Evolutionary conservation across 768 basidiomycete genomes (phyloP), one percentile per base, ranked within the genome.

Genomic region (Leccinum barrowsii): DNA sequence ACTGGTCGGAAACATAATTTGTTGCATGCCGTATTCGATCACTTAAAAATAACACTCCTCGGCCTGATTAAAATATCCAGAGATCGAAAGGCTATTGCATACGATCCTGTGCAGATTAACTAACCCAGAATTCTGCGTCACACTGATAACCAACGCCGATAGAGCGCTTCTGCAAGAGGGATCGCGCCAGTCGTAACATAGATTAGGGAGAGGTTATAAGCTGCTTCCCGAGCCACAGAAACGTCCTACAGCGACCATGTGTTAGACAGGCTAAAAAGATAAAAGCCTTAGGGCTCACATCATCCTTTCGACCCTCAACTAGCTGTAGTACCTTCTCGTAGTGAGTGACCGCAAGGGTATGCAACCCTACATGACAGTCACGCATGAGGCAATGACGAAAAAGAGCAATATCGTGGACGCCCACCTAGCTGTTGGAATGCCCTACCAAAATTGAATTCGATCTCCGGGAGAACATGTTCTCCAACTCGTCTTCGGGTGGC

Each of bases 401-500:
- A 30, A 10, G 24, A 12, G 1, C 12, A 21, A 30, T 12, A 50
- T 32, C 12, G 6, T 19, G n/a, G 30, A 55, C 6, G 65, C 81
- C 55, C 60, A 93, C 94, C 91, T n/a, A 97, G 77, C 59, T 94
- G 90, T 68, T 98, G 96, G 70, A 97, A 98, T 1, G 86, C 84
- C 49, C 96, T 80, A 0, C 89, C 96, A 67, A 95, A 91, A 71
- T 99, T 99, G 70, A 83, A 98, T 58, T 99, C 92, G 4, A 96
- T 87, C 71, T 98, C 95, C 28, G 85, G 81, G 22, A 80, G 63
- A 3, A 76, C 55, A 3, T 62, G 78, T 2, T 76, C 71, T 2
- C 72, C 70, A 50, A 76, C 75, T 2, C 63, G 73, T 46, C 76
- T 77, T 13, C 88, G 80, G 2, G 89, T 67, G n/a, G 78, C 77